Base-by-base conservation (phyloP, 2,329 filamentous ascomycete genomes). In the Grosmannia penicillata region DNA sequence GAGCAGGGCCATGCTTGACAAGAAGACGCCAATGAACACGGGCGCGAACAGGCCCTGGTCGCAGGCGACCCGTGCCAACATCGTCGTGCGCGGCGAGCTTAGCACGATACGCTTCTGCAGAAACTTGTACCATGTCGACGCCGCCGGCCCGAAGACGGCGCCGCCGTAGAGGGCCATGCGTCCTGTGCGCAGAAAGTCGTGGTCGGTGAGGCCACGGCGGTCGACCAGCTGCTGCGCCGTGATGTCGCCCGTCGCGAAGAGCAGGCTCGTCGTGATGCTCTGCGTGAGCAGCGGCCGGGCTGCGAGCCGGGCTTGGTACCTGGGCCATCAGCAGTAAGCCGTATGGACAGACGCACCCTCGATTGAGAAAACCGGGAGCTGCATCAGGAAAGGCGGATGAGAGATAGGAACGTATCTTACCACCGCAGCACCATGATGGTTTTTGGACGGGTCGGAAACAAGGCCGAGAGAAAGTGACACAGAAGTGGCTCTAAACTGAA, bases 181-280 rank as follows among this genome's bases (percentile, higher is more conserved):
- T 10, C 68, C 77, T 23, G 82, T 87, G 38, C 83, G 73, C 22
- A 63, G 62, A 27, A 75, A 49, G 52, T 89, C 80, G 57, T 98
- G 89, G 29, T 22, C 24, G 8, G 78, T 62, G 21, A 82, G 48
- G 15, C 86, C 87, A 52, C 71, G 78, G 57, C 76, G 78, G 62
- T 96, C 89, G 43, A 98, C 82, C 26, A 75, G 68, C 62, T 96
- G 89, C 61, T 98, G 91, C 27, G 91, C 85, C 48, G 93, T 78
- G 43, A 81, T 68, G 62, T 98, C 91, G 51, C 91, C 91, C 13
- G 86, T 83, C 42, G 82, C 87, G 57, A 96, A 98, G 46, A 98
- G 78, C 43, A 96, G 72, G 35, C 84, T 82, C 28, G 89, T 95
- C 40, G 86, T 93, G 51, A 94, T 64, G 56, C 80, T 83, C 66